Evolutionary conservation across 2,329 filamentous ascomycete genomes (phyloP), one percentile per base, ranked within the genome.

Genomic region (Triangularia setosa): DNA sequence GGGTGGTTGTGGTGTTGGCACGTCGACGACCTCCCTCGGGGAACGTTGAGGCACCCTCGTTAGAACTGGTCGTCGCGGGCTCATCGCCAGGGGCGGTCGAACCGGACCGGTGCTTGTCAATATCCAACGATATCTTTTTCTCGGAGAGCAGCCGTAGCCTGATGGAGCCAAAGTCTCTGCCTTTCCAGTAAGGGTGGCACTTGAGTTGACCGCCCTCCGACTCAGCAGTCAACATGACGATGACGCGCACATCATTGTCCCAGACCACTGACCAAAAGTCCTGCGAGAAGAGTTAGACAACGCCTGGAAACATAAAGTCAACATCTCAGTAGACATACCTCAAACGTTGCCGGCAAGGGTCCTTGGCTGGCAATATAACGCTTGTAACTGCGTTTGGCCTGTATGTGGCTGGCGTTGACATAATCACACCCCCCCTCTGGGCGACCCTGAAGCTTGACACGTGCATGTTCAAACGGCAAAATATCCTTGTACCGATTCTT

Each of bases 401-500:
- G 89, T 67, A 98, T 81, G 70, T 96, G 87, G 74, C 91, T 98
- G 18, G 93, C 95, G 73, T 99, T 99, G 78, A 99, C 88, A 73
- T 99, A 99, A 75, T 99, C 95, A 75, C 94, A 97, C 23, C 81
- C 83, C 12, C 88, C 89, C 1, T 84, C 79, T 0, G 84, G 79
- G 35, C 89, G 86, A 52, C 87, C 86, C 69, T 90, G 83, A 56
- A 99, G 78, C 69, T 87, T 92, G 61, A 99, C 95, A 65, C 95
- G 83, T 2, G 92, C 89, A 76, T 99, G 95, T 73, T 98, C 94
- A 74, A 96, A 99, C 0, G 95, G 95, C 78, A 96, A 89, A 63
- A 98, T 97, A 70, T 97, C 96, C 79, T 97, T 98, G 80, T 99
- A 99, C 8, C 95, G 87, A 72, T 99, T 99, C 80, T 98, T 98